Evolutionary conservation across 108 stramenopile genomes (phyloP).

Genomic region (Aurantiochytrium sp.): DNA sequence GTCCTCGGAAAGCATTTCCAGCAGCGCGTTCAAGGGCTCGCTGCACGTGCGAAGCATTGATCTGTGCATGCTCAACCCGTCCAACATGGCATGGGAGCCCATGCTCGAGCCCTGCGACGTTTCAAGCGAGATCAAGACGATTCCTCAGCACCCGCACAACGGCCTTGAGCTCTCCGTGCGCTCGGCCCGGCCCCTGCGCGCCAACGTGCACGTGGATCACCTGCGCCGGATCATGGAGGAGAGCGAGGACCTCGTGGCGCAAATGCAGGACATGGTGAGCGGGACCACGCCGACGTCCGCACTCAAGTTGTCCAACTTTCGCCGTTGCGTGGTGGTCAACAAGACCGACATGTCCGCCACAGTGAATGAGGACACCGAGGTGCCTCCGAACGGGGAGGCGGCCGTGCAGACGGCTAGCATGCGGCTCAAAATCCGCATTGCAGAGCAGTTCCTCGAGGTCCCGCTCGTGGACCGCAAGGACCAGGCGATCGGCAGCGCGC

Average conservation of each 20-base stretch:
- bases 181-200: neutral
- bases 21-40: neutral
- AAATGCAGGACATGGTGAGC: neutral
- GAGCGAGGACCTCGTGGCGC: neutral
- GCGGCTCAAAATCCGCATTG: neutral
- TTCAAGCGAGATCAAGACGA: neutral
- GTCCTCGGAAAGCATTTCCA: neutral
- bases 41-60: neutral
- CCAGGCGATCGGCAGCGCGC: neutral
- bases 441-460: neutral
- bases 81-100: constrained; percentile 5
- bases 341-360: neutral
- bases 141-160: neutral
- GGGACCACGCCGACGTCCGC: neutral
- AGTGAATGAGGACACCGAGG: neutral
- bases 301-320: neutral
- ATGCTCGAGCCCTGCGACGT: neutral
- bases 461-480: neutral
- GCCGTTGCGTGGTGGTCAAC: neutral
- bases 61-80: neutral
- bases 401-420: constrained; percentile 12
- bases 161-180: neutral
- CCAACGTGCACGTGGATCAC: neutral
- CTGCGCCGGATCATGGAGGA: neutral
- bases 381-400: neutral